Evolutionary conservation across 2,329 filamentous ascomycete genomes (phyloP).

Genomic region (Pseudocercospora macadamiae): DNA sequence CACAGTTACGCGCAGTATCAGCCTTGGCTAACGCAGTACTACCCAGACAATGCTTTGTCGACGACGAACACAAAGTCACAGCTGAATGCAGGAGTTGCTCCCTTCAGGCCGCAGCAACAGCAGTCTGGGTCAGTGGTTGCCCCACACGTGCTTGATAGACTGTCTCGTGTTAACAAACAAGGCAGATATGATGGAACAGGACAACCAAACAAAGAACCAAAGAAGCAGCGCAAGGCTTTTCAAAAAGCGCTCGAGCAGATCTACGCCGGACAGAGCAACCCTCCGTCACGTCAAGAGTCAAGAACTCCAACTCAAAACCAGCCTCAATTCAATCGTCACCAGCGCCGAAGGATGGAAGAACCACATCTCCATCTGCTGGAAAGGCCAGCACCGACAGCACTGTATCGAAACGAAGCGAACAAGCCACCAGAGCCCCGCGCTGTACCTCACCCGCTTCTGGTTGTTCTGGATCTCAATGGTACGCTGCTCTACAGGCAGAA

Average conservation of each 20-base stretch:
- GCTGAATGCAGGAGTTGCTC: neutral
- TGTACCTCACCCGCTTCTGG: constrained; percentile 58
- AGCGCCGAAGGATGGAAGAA: neutral
- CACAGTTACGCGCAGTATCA: neutral
- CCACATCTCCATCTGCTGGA: constrained; percentile 14
- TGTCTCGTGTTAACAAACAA: constrained; percentile 1
- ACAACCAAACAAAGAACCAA: neutral
- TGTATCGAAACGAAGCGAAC: constrained; percentile 26
- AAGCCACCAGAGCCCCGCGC: constrained; percentile 13
- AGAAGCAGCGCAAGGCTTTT: neutral
- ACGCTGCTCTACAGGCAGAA: constrained; percentile 76
- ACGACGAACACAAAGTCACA: neutral
- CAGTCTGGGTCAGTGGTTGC: constrained; percentile 2
- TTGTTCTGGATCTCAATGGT: constrained; percentile 92
- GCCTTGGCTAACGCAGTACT: neutral
- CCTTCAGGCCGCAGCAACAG: neutral
- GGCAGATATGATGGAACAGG: neutral
- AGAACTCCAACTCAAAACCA: too few relatives aligned
- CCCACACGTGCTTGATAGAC: neutral
- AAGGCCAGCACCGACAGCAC: constrained; percentile 27
- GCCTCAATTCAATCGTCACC: neutral
- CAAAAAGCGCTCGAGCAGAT: constrained; percentile 1
- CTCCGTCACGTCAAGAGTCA: neutral
- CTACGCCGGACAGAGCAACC: neutral
- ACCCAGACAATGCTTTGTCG: neutral